These are phyloP conservation scores for Salix caprea DNA, from an alignment of 345 rosid genomes.

Conservation along the genomic window DNA sequence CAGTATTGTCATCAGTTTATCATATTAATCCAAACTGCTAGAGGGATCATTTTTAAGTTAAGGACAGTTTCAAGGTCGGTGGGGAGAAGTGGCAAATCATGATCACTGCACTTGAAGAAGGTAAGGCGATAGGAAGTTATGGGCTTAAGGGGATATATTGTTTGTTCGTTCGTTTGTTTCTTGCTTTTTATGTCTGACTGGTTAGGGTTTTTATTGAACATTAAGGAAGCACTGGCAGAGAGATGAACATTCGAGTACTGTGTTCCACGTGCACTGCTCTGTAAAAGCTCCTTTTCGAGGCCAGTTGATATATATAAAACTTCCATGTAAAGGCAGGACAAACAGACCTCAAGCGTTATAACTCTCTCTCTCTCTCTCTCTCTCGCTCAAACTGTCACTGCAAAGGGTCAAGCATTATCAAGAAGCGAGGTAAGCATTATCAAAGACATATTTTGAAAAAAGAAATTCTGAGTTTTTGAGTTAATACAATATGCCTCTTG, in stretches of 20 bases:
- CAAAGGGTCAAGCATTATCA: background rate
- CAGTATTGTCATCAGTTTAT: background rate
- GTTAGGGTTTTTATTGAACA: constrained; percentile 28
- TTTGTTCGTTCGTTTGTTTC: constrained; percentile 22
- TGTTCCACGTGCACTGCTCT: constrained; percentile 56
- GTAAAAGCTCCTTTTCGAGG: constrained; percentile 64
- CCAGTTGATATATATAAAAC: constrained; percentile 7
- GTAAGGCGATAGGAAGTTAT: constrained; percentile 4
- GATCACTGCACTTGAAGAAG: constrained; percentile 15
- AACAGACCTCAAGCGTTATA: constrained; percentile 11
- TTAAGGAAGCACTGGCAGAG: constrained; percentile 18
- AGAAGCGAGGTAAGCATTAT: background rate
- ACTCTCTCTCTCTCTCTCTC: background rate
- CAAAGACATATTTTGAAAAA: background rate
- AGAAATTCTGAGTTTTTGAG: background rate
- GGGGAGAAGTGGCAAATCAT: constrained; percentile 29
- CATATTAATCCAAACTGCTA: background rate
- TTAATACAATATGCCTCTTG: background rate
- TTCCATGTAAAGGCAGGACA: constrained; percentile 29
- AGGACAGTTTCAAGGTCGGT: constrained; percentile 32
- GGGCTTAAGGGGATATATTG: background rate
- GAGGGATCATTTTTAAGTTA: background rate
- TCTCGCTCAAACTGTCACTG: constrained; percentile 17
- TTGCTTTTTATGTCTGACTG: constrained; percentile 6
- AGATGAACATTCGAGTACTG: constrained; percentile 50